A percentile compares a stretch with the other conserved stretches of the same genome.
phyloP scores from a whole-genome alignment of 192 early-diverging fungal genomes.

The Mortierella alpina region DNA sequence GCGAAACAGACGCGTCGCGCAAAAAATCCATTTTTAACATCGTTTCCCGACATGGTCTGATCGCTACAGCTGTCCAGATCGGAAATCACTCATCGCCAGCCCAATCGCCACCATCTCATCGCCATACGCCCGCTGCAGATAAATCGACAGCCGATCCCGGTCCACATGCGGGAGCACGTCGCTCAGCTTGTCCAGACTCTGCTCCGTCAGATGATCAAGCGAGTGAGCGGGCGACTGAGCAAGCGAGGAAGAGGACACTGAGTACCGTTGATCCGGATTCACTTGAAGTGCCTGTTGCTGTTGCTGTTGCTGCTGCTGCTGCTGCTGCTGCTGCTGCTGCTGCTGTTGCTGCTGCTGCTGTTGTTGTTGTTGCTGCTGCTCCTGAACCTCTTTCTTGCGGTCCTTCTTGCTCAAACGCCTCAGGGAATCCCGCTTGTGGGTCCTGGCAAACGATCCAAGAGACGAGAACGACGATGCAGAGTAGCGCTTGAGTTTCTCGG shows the following conservation, averaged over 20 bases:
- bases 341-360: slow-evolving; percentile 10
- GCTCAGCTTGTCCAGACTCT: slow-evolving; percentile 60
- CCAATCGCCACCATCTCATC: slow-evolving; percentile 62
- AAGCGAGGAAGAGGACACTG: slow-evolving; percentile 18
- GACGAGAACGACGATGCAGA: slow-evolving; percentile 43
- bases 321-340: slow-evolving; percentile 15
- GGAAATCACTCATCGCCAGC: slow-evolving; percentile 54
- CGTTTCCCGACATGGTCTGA: no score
- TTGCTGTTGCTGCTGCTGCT: slow-evolving; percentile 16
- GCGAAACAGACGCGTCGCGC: no score
- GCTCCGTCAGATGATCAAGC: slow-evolving; percentile 40
- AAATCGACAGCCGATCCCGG: slow-evolving; percentile 47
- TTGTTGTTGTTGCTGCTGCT: slow-evolving; percentile 12
- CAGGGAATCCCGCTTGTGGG: slow-evolving; percentile 12
- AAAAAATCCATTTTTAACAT: no score
- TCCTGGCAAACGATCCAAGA: slow-evolving; percentile 34
- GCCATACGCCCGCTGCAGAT: slow-evolving; percentile 56
- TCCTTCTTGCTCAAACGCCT: slow-evolving; percentile 32
- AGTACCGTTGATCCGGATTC: slow-evolving; percentile 24
- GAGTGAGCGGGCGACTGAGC: slow-evolving; percentile 2
- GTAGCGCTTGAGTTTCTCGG: slow-evolving; percentile 31
- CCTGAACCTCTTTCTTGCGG: slow-evolving; percentile 20
- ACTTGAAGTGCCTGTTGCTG: background rate
- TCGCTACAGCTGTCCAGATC: slow-evolving; percentile 51
- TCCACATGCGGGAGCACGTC: slow-evolving; percentile 63